These are phyloP conservation scores for Cladobotryum mycophilum DNA, from an alignment of 2,329 filamentous ascomycete genomes.

Conservation along the genomic window DNA sequence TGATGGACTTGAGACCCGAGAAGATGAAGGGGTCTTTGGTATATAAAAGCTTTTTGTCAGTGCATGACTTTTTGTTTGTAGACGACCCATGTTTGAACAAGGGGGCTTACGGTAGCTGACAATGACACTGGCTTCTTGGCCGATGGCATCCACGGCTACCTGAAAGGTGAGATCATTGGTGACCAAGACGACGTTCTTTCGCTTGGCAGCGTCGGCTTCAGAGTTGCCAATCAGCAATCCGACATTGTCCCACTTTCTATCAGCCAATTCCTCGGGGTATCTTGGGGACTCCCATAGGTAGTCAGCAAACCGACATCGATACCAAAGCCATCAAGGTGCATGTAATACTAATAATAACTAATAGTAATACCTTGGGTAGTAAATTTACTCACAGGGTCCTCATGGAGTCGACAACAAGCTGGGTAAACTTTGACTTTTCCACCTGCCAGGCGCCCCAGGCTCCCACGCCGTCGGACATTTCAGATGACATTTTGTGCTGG, in stretches of 20 bases:
- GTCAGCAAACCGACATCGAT: neutral
- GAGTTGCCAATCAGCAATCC: constrained; percentile 60
- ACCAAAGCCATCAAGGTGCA: neutral
- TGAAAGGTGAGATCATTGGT: constrained; percentile 86
- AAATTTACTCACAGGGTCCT: constrained; percentile 59
- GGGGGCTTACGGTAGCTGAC: constrained; percentile 69
- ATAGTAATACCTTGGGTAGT: neutral
- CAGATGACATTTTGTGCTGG: neutral
- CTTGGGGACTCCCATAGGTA: constrained; percentile 36
- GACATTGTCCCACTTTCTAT: constrained; percentile 94
- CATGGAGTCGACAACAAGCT: constrained; percentile 71
- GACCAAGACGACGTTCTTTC: constrained; percentile 40
- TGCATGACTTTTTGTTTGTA: neutral
- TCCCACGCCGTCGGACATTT: constrained; percentile 22
- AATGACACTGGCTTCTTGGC: constrained; percentile 67
- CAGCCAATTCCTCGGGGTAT: constrained; percentile 84
- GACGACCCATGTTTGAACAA: neutral
- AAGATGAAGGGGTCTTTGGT: constrained; percentile 93
- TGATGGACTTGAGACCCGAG: constrained; percentile 82
- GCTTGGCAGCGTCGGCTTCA: constrained; percentile 23
- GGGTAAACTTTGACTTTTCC: constrained; percentile 37
- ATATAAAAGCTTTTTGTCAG: neutral
- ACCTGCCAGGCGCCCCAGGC: constrained; percentile 37
- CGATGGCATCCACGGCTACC: constrained; percentile 86
- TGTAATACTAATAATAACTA: neutral